Base-by-base conservation (phyloP, 345 rosid genomes). In the Syzygium grande region DNA sequence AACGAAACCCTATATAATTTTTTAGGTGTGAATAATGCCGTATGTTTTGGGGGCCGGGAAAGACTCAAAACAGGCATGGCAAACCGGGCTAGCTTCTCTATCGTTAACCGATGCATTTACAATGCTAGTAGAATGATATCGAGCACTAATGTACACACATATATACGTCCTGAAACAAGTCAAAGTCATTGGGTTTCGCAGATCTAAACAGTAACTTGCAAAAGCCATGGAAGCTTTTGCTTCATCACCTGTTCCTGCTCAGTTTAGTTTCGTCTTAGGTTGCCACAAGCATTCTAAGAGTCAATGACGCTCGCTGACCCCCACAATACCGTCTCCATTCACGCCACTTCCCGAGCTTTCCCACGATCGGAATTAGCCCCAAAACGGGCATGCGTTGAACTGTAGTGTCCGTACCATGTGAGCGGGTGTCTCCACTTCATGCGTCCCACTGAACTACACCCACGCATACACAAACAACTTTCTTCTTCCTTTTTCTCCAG, bases 401-500 rank as follows among this genome's bases (percentile, higher is more conserved):
- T 87, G 83, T 61, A 87, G 46, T 43, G 46, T 43, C 46, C 46
- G 85, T 86, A 90, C 90, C 89, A 87, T 86, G 84, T 87, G 88
- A 55, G 90, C 90, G 91, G 91, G 61, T 91, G 93, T 91, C 93
- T 89, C 96, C 95, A 93, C 94, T 91, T 91, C 84, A 90, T 46
- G 53, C 51, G 80, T 86, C 91, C 92, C 95, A 93, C 93, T 91
- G 87, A 87, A 88, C 84, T 87, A 84, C 88, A 87, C 88, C 63
- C 78, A 61, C 87, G 46, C 55, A 23, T 29, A 86, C 4, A 61
- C 65, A 58, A 29, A 38, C 61, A 89, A 89, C 51, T 53, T 84
- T 53, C 55, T 87, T 22, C 29, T 63, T 65, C 84, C 77, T 55
- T 52, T 80, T 27, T 85, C 79, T 84, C 56, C 22, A 68, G 59